Evolutionary conservation across 441 rosid species (phyloP).

Genomic region (Flueggea neowawraea): DNA sequence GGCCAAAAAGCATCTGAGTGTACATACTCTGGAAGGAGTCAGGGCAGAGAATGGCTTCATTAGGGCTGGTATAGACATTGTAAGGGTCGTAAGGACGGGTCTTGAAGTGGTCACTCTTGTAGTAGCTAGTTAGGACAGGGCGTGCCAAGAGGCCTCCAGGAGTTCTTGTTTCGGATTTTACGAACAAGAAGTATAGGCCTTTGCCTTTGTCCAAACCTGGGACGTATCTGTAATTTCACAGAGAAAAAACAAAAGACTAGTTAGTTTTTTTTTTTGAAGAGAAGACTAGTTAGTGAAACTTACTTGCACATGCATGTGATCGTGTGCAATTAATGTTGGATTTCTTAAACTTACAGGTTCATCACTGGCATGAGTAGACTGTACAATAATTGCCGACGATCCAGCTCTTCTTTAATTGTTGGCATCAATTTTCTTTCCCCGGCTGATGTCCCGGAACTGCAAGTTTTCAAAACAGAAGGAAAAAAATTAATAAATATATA

Average conservation of each 20-base stretch:
- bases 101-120: constrained; percentile 86
- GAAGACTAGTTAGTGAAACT: too few relatives aligned
- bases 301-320: too few relatives aligned
- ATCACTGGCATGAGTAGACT: constrained; percentile 96
- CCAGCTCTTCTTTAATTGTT: constrained; percentile 83
- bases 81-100: constrained; percentile 78
- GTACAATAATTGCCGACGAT: constrained; percentile 85
- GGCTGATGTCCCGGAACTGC: constrained; percentile 95
- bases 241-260: too few relatives aligned
- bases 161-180: constrained; percentile 83
- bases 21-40: constrained; percentile 97
- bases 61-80: constrained; percentile 88
- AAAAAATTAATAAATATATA: too few relatives aligned
- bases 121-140: constrained; percentile 90
- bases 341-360: constrained; percentile 65
- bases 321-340: too few relatives aligned
- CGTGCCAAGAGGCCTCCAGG: constrained; percentile 87
- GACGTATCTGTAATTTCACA: constrained; percentile 47
- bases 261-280: too few relatives aligned
- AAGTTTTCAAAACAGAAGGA: neutral
- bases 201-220: constrained; percentile 90
- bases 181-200: constrained; percentile 79
- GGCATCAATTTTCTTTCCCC: constrained; percentile 99
- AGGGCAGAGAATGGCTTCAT: constrained; percentile 80
- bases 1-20: constrained; percentile 84